Evolutionary conservation across 306 rosid species (phyloP), one percentile per base, ranked within the genome.

Genomic region (Trichosanthes cucumerina): DNA sequence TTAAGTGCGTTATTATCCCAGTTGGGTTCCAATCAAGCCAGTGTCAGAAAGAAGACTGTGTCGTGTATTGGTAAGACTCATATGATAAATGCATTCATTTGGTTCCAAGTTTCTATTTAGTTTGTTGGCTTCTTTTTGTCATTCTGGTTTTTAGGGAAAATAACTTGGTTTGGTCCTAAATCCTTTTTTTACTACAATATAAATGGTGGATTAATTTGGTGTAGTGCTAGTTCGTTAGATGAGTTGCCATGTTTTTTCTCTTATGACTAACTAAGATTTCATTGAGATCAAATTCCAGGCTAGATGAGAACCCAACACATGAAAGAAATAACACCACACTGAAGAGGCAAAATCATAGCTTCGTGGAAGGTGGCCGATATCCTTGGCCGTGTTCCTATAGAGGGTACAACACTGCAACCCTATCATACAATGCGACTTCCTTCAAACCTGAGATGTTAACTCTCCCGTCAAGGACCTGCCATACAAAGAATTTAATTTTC

Each of bases 11-110:
- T 93, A 66, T 88, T 93, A 82, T 89, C 98, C 72, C 97, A 89
- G 83, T 85, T 93, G 91, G 80, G 89, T 78, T 93, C 93, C 82
- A 93, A 91, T 85, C 98, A 93, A 79, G 97, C 98, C 50, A 89
- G 90, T 46, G 93, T 91, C 33, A 91, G 98, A 76, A 91, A 91
- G 90, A 93, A 89, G 86, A 86, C 93, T 16, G 97, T 93, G 77
- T 87, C 98, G 63, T 93, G 98, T 82, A 90, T 91, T 18, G 97
- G 98, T 93, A 88, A 85, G 90, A 47, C 11, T 28, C 33, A 52
- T 24, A 76, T 60, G 52, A 72, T 34, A 34, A 52, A 76, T 56
- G 36, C 16, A 46, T 80, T 26, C 7, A 74, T 46, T 59, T 59
- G 80, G 43, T 62, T 38, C 19, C 59, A 24, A 24, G 11, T 44